Evolutionary conservation across 2,329 filamentous ascomycete species (phyloP).

Genomic region (Sclerotinia minor): DNA sequence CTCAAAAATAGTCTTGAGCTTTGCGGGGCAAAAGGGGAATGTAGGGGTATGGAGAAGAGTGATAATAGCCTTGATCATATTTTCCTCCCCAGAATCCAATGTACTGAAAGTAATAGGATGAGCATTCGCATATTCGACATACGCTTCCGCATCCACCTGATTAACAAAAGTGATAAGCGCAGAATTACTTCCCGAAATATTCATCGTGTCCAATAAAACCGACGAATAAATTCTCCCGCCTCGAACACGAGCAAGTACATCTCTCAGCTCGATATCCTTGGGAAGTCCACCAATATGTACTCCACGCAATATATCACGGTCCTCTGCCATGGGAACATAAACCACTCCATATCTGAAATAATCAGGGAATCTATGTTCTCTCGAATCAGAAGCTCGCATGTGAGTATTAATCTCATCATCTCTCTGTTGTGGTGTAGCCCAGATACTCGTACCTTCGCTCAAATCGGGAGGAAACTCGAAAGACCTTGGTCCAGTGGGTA

Average conservation of each 20-base stretch:
- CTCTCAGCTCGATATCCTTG: conserved; percentile 28
- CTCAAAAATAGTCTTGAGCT: conserved; percentile 1
- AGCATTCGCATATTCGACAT: conserved; percentile 27
- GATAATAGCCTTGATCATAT: conserved; percentile 24
- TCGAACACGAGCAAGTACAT: conserved; percentile 34
- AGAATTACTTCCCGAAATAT: conserved; percentile 26
- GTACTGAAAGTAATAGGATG: conserved; percentile 29
- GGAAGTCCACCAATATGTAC: conserved; percentile 35
- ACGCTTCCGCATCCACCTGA: conserved; percentile 33
- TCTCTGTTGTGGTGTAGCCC: conserved; percentile 14
- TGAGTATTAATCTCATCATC: conserved; percentile 1
- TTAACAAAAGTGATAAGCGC: conserved; percentile 35
- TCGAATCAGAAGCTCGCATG: not conserved
- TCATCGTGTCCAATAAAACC: conserved; percentile 26
- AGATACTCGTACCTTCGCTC: not conserved
- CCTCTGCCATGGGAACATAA: conserved; percentile 29
- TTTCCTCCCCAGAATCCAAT: not conserved
- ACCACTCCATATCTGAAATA: conserved; percentile 35
- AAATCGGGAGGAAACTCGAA: not conserved
- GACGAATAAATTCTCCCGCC: conserved; percentile 34
- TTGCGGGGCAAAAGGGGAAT: conserved; percentile 27
- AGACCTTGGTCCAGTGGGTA: not conserved
- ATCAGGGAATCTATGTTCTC: conserved; percentile 27
- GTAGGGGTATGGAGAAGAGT: conserved; percentile 34
- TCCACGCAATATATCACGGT: conserved; percentile 31